A percentile compares a stretch with the other conserved stretches of the same genome.
Evolutionary conservation across 345 rosid genomes (phyloP).

Genomic region (Rhizophora apiculata): DNA sequence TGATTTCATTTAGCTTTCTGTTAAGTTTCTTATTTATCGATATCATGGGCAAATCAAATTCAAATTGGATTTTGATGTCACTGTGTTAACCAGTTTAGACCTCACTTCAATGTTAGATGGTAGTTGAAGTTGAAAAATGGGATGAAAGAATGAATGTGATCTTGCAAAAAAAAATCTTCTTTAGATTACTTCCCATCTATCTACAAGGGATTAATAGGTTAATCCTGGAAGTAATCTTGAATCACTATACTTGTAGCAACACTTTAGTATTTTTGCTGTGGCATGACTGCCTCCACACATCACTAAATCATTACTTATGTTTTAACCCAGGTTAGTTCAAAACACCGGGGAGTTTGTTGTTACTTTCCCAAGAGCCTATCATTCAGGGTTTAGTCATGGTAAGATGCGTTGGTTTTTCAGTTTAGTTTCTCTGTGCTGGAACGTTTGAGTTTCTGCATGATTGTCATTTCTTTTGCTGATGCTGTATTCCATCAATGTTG

Average conservation of each 20-base stretch:
- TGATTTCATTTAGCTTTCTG: slow-evolving; percentile 13
- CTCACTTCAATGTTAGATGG: too few relatives aligned
- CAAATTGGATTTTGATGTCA: too few relatives aligned
- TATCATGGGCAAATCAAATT: neutral
- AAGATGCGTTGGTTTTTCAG: slow-evolving; percentile 32
- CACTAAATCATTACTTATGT: neutral
- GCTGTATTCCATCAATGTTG: neutral
- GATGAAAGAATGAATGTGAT: too few relatives aligned
- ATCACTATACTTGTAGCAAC: too few relatives aligned
- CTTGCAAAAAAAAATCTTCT: too few relatives aligned
- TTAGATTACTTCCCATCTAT: too few relatives aligned
- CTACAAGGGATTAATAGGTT: too few relatives aligned
- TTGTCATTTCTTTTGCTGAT: slow-evolving; percentile 2
- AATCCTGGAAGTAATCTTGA: too few relatives aligned
- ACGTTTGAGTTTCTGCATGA: slow-evolving; percentile 7
- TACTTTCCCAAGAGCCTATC: slow-evolving; percentile 98
- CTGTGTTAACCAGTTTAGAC: too few relatives aligned
- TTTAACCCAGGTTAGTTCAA: slow-evolving; percentile 71
- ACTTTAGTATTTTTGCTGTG: too few relatives aligned
- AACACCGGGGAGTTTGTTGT: slow-evolving; percentile 88
- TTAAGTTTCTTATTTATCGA: neutral
- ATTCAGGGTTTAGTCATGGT: slow-evolving; percentile 99
- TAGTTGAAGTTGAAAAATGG: too few relatives aligned
- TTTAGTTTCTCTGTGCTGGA: neutral
- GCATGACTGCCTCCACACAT: neutral